Evolutionary conservation across 176 grass and related monocot genomes (phyloP).

Genomic region (Rhynchospora tenuis): DNA sequence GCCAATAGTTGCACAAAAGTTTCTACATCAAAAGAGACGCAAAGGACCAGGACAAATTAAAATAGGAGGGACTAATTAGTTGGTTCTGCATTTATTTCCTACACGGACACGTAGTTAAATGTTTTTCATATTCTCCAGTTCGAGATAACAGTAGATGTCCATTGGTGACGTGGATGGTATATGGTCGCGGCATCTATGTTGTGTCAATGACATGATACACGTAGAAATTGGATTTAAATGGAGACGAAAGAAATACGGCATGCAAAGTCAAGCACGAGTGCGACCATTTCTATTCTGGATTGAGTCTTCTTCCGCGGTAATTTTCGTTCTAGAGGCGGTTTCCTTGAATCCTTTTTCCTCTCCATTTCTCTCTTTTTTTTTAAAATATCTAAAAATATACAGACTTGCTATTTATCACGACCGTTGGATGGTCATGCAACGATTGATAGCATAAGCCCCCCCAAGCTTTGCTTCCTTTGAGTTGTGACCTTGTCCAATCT

Average conservation of each 20-base stretch:
- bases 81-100: slow-evolving; percentile 9
- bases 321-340: neutral
- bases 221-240: neutral
- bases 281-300: neutral
- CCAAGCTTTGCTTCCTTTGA: too few species aligned
- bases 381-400: neutral
- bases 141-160: neutral
- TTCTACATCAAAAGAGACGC: neutral
- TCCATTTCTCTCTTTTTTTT: neutral
- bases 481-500: too few species aligned
- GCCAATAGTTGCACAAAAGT: neutral
- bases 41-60: neutral
- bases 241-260: neutral
- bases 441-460: too few species aligned
- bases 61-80: neutral
- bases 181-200: too few species aligned
- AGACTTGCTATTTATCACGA: neutral
- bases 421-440: neutral
- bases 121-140: neutral
- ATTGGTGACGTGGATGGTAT: neutral
- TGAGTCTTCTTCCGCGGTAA: neutral
- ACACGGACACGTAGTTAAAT: neutral
- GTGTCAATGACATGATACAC: too few species aligned
- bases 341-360: neutral
- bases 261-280: slow-evolving; percentile 12